Evolutionary conservation across 108 stramenopile species (phyloP).

Genomic region (Cyclotella atomus): DNA sequence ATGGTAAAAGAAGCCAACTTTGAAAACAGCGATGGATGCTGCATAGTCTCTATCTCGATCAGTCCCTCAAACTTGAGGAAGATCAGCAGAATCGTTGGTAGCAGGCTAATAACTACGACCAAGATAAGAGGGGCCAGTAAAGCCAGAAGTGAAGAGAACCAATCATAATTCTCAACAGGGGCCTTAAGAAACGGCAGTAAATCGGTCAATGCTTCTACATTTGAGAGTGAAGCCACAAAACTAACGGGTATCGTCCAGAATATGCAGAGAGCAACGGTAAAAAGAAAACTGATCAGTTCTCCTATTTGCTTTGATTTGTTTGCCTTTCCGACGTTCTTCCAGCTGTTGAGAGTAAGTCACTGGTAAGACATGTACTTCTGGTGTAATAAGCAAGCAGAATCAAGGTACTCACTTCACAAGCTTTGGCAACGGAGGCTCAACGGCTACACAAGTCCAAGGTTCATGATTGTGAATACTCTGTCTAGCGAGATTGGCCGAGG

Average conservation of each 20-base stretch:
- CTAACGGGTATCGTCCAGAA: slow-evolving; percentile 73
- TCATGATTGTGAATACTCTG: slow-evolving; percentile 18
- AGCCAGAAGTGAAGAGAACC: slow-evolving; percentile 53
- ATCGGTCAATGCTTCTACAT: slow-evolving; percentile 51
- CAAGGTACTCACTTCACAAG: slow-evolving; percentile 34
- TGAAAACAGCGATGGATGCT: slow-evolving; percentile 60
- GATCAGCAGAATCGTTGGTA: slow-evolving; percentile 38
- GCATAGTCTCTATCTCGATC: slow-evolving; percentile 51
- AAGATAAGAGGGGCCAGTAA: slow-evolving; percentile 63
- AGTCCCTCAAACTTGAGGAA: slow-evolving; percentile 60
- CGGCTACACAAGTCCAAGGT: slow-evolving; percentile 16
- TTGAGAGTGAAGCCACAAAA: slow-evolving; percentile 59
- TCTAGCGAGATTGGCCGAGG: slow-evolving; percentile 23
- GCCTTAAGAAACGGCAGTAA: slow-evolving; percentile 43
- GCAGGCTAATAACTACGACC: slow-evolving; percentile 42
- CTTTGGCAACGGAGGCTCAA: slow-evolving; percentile 22
- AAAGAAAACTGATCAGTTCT: slow-evolving; percentile 45
- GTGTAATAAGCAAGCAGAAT: slow-evolving; percentile 42
- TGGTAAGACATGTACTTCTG: too few relatives aligned
- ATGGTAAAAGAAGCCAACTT: slow-evolving; percentile 70
- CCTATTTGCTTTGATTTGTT: slow-evolving; percentile 56
- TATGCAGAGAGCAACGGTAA: slow-evolving; percentile 55
- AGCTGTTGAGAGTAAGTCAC: slow-evolving; percentile 9
- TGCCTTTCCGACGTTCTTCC: slow-evolving; percentile 63
- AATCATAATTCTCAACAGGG: slow-evolving; percentile 37